Evolutionary conservation across 306 rosid genomes (phyloP), one percentile per base, ranked within the genome.

Genomic region (Coriaria nepalensis): DNA sequence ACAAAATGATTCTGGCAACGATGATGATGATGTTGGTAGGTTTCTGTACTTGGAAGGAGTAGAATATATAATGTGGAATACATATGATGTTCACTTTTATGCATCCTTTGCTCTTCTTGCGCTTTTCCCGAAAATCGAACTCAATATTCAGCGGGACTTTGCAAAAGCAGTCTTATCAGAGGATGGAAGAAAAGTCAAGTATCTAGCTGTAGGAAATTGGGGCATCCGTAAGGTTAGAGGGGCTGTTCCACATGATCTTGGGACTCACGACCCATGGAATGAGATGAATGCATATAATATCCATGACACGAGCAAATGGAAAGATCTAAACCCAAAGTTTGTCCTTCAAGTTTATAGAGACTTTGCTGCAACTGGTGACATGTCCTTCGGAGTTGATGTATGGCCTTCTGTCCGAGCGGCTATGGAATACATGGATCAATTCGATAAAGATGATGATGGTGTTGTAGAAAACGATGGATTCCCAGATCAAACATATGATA

Each of bases 361-460:
- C 70, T 90, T 90, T 62, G 72, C 87, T 47, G 93, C 92, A 42
- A 85, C 98, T 4, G 71, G 94, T 29, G 94, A 90, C 71, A 71
- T 85, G 83, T 72, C 94, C 40, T 90, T 85, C 77, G 98, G 98
- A 37, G 78, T 84, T 45, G 98, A 85, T 69, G 98, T 90, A 33
- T 90, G 98, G 98, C 98, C 95, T 40, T 81, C 98, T 47, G 95
- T 90, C 37, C 87, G 95, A 36, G 86, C 92, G 33, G 97, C 97
- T 39, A 81, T 90, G 79, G 97, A 79, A 62, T 85, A 84, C 75
- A 73, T 90, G 95, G 81, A 79, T 51, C 95, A 81, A 54, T 90
- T 90, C 62, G 97, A 90, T 57, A 67, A 76, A 71, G 97, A 90
- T 59, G 69, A 66, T 33, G 97, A 90, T 57, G 92, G 95, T 60